Conservation (phyloP, 306 rosid genomes). For the Arachis stenosperma region DNA sequence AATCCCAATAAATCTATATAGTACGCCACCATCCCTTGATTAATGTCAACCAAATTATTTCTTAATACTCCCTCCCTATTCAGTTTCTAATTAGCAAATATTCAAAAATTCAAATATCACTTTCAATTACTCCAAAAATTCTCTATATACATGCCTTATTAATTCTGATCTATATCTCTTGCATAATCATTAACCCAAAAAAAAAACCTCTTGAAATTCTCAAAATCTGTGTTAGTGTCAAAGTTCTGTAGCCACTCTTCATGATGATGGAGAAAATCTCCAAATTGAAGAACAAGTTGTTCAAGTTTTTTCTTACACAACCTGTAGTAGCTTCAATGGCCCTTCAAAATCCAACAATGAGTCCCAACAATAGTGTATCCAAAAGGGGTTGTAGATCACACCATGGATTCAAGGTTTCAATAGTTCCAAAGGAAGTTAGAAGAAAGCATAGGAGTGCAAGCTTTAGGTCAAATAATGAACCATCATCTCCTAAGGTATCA, state of each 20-base stretch:
- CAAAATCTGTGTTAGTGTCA: neutral
- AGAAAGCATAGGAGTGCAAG: slow-evolving; percentile 33
- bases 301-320: slow-evolving; percentile 38
- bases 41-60: slow-evolving; percentile 41
- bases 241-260: neutral
- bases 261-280: slow-evolving; percentile 46
- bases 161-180: neutral
- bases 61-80: neutral
- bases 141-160: neutral
- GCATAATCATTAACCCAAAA: neutral
- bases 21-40: slow-evolving; percentile 4
- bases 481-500: slow-evolving; percentile 55
- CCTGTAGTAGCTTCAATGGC: slow-evolving; percentile 36
- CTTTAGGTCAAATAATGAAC: slow-evolving; percentile 41
- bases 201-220: neutral
- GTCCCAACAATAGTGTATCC: slow-evolving; percentile 29
- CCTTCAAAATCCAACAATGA: slow-evolving; percentile 39
- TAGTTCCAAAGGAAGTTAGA: slow-evolving; percentile 49
- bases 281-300: slow-evolving; percentile 21
- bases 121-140: neutral
- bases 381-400: neutral
- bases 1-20: neutral
- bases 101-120: neutral
- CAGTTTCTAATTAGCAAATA: neutral
- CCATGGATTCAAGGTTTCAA: slow-evolving; percentile 1